Conservation (phyloP, 305 asterid species). For the Withania somnifera region DNA sequence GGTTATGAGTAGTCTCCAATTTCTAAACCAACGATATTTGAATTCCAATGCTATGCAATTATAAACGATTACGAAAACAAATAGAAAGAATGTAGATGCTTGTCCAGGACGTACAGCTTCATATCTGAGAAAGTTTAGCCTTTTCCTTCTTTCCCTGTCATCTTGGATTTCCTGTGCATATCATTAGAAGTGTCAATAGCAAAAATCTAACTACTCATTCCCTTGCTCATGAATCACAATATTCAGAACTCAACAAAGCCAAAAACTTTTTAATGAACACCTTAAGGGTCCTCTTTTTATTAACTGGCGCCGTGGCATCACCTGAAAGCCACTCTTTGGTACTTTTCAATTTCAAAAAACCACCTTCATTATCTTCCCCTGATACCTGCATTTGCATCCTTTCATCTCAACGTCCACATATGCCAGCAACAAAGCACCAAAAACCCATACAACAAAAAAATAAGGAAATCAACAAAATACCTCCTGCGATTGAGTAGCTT, state of each 20-base stretch:
- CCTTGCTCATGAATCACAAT: background rate
- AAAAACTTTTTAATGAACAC: slow-evolving; percentile 4
- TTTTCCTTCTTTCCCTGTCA: slow-evolving; percentile 57
- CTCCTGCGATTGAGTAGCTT: background rate
- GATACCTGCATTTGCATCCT: slow-evolving; percentile 7
- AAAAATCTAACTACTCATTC: background rate
- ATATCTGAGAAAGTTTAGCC: slow-evolving; percentile 61
- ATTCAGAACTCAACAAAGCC: background rate
- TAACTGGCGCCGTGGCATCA: slow-evolving; percentile 51
- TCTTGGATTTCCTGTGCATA: slow-evolving; percentile 54
- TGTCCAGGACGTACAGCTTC: slow-evolving; percentile 65
- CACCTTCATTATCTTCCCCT: slow-evolving; percentile 53
- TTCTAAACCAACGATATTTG: background rate
- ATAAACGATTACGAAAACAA: background rate
- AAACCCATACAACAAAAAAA: background rate
- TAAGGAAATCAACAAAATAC: background rate
- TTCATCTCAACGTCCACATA: background rate
- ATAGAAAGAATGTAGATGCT: background rate
- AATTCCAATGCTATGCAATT: background rate
- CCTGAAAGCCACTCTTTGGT: slow-evolving; percentile 79
- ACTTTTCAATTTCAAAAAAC: slow-evolving; percentile 68
- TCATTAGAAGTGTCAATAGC: slow-evolving; percentile 5
- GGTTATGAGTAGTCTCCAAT: background rate
- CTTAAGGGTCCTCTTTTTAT: slow-evolving; percentile 61
- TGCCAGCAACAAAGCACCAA: background rate